Conservation (phyloP, 495 filamentous ascomycete species). For the Annulohypoxylon bovei region DNA sequence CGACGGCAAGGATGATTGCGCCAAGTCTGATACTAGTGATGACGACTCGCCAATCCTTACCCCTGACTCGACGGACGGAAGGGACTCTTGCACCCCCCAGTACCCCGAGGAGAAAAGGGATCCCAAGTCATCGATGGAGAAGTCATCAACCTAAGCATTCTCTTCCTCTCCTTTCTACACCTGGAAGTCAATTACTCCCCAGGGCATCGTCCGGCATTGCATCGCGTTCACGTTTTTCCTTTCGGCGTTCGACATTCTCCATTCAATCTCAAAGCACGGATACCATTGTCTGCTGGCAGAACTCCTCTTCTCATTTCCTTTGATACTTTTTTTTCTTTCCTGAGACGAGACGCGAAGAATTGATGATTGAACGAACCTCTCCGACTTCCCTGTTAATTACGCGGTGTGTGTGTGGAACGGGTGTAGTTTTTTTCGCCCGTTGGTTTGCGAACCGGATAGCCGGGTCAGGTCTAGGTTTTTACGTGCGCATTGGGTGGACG, state of each 20-base stretch:
- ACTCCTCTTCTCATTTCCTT: not conserved
- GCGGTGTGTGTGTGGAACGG: not conserved
- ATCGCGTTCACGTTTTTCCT: constrained; percentile 8
- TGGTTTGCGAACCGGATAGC: constrained; percentile 12
- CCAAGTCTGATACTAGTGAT: constrained; percentile 44
- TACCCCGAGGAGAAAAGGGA: not conserved
- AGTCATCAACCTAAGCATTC: constrained; percentile 9
- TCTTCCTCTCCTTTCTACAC: not conserved
- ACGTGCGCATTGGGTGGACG: constrained; percentile 1
- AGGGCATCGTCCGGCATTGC: constrained; percentile 15
- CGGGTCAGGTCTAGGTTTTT: not conserved
- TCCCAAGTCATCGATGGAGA: not conserved
- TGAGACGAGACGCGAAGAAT: not conserved
- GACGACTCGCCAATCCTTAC: constrained; percentile 36
- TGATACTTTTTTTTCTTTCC: not conserved
- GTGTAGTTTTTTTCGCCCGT: not conserved
- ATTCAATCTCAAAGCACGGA: constrained; percentile 9
- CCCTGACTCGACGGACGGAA: constrained; percentile 32
- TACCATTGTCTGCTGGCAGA: constrained; percentile 1
- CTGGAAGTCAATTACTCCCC: not conserved
- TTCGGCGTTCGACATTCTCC: not conserved
- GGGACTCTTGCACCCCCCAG: constrained; percentile 36
- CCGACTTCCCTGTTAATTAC: not conserved
- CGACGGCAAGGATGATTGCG: constrained; percentile 28
- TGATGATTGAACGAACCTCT: constrained; percentile 17